Percentiles rank a stretch among this genome's conserved stretches.
Evolutionary conservation across 805 yeast species (phyloP).

Genomic region (Clavispora carvajalis): DNA sequence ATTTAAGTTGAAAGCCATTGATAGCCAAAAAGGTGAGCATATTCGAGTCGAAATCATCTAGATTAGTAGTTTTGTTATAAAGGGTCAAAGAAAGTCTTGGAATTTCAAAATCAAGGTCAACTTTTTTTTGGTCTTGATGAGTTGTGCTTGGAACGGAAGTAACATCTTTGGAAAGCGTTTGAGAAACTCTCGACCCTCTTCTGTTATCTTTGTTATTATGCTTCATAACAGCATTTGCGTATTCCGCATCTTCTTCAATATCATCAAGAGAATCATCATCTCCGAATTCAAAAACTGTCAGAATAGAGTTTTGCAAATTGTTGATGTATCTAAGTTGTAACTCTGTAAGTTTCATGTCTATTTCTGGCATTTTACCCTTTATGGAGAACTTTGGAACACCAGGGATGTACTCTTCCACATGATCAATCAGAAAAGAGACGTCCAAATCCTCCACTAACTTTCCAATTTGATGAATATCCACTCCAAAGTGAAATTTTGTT

Average conservation of each 20-base stretch:
- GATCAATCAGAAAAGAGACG: conserved; percentile 53
- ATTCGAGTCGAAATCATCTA: conserved; percentile 29
- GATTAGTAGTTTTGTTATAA: conserved; percentile 45
- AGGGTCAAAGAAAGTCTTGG: conserved; percentile 61
- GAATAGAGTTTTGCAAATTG: conserved; percentile 50
- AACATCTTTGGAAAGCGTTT: not conserved
- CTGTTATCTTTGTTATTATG: conserved; percentile 13
- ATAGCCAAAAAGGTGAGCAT: conserved; percentile 41
- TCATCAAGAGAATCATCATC: conserved; percentile 44
- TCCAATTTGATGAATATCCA: conserved; percentile 43
- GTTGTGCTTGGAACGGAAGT: not conserved
- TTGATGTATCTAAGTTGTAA: conserved; percentile 57
- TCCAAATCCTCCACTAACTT: conserved; percentile 66
- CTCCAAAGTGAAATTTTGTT: conserved; percentile 51
- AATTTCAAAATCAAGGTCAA: conserved; percentile 51
- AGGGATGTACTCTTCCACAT: conserved; percentile 36
- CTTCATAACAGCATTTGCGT: conserved; percentile 49
- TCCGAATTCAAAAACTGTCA: conserved; percentile 44
- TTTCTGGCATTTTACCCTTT: conserved; percentile 55
- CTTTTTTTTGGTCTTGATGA: conserved; percentile 27
- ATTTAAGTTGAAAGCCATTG: conserved; percentile 48
- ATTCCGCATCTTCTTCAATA: conserved; percentile 56
- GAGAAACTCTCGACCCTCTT: not conserved
- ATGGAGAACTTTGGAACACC: conserved; percentile 47
- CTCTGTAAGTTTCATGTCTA: conserved; percentile 66